Evolutionary conservation across 208 protist genomes (phyloP), one percentile per base, ranked within the genome.

Genomic region (Porcisia hertigi): DNA sequence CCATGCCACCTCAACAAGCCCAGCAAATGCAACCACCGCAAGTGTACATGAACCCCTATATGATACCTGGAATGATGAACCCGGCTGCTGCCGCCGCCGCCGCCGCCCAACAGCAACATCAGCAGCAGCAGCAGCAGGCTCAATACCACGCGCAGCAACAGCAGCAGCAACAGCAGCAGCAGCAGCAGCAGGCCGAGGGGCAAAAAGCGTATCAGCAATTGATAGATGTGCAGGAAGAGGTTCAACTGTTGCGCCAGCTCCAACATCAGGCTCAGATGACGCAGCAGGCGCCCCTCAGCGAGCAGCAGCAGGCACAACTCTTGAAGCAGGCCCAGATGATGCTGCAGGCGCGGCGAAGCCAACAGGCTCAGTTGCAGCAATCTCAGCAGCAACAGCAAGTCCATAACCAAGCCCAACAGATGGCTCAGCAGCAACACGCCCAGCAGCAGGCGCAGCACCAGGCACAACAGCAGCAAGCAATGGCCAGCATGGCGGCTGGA

Each of bases 41-140:
- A 34, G 49, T 81, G 9, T 81, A 77, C 71, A 71, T 85, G 66
- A 81, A 86, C 60, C 77, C 67, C 5, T 80, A 70, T 20, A 67
- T 67, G 53, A 77, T 84, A 55, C 39, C 78, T 41, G 62, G 59
- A 18, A 66, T 79, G 65, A 78, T 75, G 69, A 81, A 73, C 73
- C 71, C 80, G 45, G 43, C 75, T 7, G 70, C 60, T 4, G 57
- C 30, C 66, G 49, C 74, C 76, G 53, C 72, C 66, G 52, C 64
- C 69, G 23, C 78, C 36, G 55, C 45, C 41, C 64, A 53, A 34
- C 82, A 76, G 34, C 72, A 55, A 1, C 39, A 34, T 0, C 64
- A 69, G 12, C 59, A 65, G 0, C 59, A 65, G 23, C 77, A 76
- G 52, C 41, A 45, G 23, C 62, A 63, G 47, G 34, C 39, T 25